Evolutionary conservation across 2,329 filamentous ascomycete species (phyloP).

Genomic region (Dactylellina sp.): DNA sequence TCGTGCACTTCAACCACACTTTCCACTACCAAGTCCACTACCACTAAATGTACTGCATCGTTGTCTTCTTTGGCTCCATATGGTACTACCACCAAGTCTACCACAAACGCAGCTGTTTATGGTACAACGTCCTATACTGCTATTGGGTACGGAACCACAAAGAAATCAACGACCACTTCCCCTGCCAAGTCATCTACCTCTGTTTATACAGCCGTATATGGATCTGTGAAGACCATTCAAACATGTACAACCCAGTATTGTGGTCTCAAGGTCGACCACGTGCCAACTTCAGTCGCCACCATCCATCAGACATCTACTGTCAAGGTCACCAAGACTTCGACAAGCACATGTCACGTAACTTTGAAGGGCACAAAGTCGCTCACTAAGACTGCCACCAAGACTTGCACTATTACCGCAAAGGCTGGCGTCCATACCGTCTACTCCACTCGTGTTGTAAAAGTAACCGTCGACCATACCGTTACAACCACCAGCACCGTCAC

Average conservation of each 20-base stretch:
- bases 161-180: neutral
- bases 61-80: neutral
- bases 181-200: conserved; percentile 28
- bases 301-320: conserved; percentile 4
- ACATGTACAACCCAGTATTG: conserved; percentile 45
- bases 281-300: conserved; percentile 20
- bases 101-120: neutral
- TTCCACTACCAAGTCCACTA: neutral
- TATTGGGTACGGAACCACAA: neutral
- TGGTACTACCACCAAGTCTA: neutral
- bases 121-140: neutral
- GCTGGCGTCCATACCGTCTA: conserved; percentile 31
- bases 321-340: conserved; percentile 23
- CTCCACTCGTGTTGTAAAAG: conserved; percentile 23
- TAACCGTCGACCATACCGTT: conserved; percentile 19
- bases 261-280: conserved; percentile 4
- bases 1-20: conserved; percentile 1
- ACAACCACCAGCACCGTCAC: conserved; percentile 25
- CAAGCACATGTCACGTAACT: conserved; percentile 13
- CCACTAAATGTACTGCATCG: neutral
- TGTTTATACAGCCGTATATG: conserved; percentile 17
- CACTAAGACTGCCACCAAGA: conserved; percentile 34
- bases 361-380: conserved; percentile 26
- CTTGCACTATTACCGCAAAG: conserved; percentile 30
- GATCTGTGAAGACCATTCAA: conserved; percentile 37